Evolutionary conservation across 192 early-diverging fungal genomes (phyloP), one percentile per base, ranked within the genome.

Genomic region (Coemansia sp.): DNA sequence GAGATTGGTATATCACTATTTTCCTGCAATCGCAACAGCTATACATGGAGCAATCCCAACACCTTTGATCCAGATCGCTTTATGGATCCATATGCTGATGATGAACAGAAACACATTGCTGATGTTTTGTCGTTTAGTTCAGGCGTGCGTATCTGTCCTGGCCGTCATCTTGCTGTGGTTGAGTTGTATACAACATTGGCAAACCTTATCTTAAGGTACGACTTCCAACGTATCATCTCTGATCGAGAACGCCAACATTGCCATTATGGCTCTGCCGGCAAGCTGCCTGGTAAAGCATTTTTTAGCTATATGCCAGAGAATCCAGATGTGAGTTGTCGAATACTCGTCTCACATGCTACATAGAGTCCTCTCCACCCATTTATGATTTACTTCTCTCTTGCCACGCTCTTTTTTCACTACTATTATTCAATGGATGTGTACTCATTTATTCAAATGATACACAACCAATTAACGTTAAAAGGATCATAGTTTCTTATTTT

Each of bases 171-270:
- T 61, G 79, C 72, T 0, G 62, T 59, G 70, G 67, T 76, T 4
- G 79, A 82, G 47, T 16, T 85, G 54, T 75, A 78, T 19, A 73
- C 79, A 1, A 49, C 65, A 22, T 49, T 85, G 65, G 79, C 76
- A 8, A 80, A 84, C 22, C n/a, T 82, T 8, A 42, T 84, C 41
- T 76, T 69, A 37, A 62, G 56, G 11, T 81, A 73, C 45, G 61
- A 71, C 16, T 66, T 80, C 18, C 43, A 55, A 39, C 47, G n/a
- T n/a, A n/a, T n/a, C n/a, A n/a, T 77, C 2, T 70, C 76, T 1
- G 59, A 54, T 62, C 41, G 48, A 56, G 21, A 0, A 0, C 11
- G 0, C 19, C 36, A 47, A 26, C 16, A 26, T 16, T 19, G 46
- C 2, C 45, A 2, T 15, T 26, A 71, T 65, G 5, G 13, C 22